Evolutionary conservation across 2,329 filamentous ascomycete species (phyloP).

Genomic region (Gremmenia infestans): DNA sequence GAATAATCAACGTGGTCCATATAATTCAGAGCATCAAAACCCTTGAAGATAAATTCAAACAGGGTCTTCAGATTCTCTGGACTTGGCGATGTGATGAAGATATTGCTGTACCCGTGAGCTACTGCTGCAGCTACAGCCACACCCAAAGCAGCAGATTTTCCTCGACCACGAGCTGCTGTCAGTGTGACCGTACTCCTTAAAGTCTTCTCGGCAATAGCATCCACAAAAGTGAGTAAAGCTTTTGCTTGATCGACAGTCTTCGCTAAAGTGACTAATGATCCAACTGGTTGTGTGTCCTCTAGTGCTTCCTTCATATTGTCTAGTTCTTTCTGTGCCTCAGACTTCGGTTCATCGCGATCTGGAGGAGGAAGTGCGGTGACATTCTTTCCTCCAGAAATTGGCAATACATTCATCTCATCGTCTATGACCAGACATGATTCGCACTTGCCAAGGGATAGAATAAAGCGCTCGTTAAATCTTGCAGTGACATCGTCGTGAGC

Average conservation of each 20-base stretch:
- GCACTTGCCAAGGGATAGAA: conserved; percentile 91
- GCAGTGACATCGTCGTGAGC: conserved; percentile 93
- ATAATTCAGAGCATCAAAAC: conserved; percentile 91
- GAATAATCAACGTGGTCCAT: conserved; percentile 95
- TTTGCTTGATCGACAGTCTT: conserved; percentile 95
- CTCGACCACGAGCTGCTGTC: conserved; percentile 88
- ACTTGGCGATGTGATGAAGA: conserved; percentile 96
- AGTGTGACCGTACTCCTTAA: conserved; percentile 87
- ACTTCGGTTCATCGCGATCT: conserved; percentile 68
- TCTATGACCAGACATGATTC: conserved; percentile 93
- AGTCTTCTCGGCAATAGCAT: conserved; percentile 94
- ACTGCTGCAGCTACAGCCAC: conserved; percentile 91
- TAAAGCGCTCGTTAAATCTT: conserved; percentile 95
- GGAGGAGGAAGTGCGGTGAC: conserved; percentile 77
- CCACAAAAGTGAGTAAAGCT: conserved; percentile 92
- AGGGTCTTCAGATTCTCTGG: conserved; percentile 98
- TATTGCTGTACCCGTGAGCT: conserved; percentile 96
- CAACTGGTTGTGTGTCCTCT: conserved; percentile 79
- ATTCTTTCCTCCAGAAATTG: conserved; percentile 90
- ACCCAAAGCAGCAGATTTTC: conserved; percentile 94
- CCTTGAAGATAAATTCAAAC: conserved; percentile 98
- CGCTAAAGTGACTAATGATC: conserved; percentile 76
- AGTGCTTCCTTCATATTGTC: conserved; percentile 83
- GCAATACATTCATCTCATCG: conserved; percentile 94
- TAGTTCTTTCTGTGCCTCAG: conserved; percentile 68